Evolutionary conservation across 371 early-diverging fungal species (phyloP), one percentile per base, ranked within the genome.

Genomic region (Zychaea mexicana): DNA sequence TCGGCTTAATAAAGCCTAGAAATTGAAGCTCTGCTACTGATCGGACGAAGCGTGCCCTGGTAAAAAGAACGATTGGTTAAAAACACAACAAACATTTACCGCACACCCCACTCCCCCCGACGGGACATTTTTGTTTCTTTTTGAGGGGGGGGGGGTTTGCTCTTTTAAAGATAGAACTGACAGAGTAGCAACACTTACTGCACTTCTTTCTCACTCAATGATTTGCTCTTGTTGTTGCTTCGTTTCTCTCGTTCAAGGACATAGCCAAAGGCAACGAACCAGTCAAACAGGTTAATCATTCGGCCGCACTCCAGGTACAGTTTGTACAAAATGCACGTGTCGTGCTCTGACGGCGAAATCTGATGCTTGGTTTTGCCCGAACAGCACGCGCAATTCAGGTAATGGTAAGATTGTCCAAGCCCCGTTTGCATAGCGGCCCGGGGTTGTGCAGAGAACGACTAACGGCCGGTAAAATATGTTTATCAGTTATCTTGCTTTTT

Each of bases 251-350:
- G 76, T 52, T 85, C 84, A 32, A 94, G 67, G 17, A 94, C 78
- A 47, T 78, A 78, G 2, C 84, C 83, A 77, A 96, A 97, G 0
- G 95, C 90, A 38, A 87, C 79, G 67, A 89, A 94, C 94, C 93
- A 93, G 72, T 97, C 98, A 63, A 89, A 92, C 54, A 97, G 71
- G 72, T 97, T 97, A 75, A 97, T 94, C 83, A 97, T 71, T 61
- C 92, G 84, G 2, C 96, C 96, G 68, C 94, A 94, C 67, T 97
- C 97, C 12, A 92, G 81, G 71, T 96, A 93, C 17, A 97, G 81
- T 54, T 89, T 85, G 73, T 97, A 97, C 4, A 91, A 70, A 33
- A 96, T 91, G 72, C 89, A 87, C 0, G 91, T 88, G 74, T 97
- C 98, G 38, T 88, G 85, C 64, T 90, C 85, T n/a, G 87, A 81